Evolutionary conservation across 2,329 filamentous ascomycete genomes (phyloP), one percentile per base, ranked within the genome.

Genomic region (Penicillium sp.): DNA sequence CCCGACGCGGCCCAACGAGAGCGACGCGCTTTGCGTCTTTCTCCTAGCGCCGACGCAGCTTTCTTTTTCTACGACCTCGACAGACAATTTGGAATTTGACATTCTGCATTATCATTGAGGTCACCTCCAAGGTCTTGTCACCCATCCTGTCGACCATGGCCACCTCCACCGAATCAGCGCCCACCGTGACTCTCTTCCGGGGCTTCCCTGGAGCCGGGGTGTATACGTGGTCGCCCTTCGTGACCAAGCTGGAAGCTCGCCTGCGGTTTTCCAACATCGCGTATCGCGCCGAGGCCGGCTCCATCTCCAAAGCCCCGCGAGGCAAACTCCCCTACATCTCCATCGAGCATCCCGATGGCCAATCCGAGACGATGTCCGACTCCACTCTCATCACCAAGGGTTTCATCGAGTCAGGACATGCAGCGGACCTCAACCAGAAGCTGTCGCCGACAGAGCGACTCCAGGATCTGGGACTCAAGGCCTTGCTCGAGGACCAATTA

Each of bases 261-360:
- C 68, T 83, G 4, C 79, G 80, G 10, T 72, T 81, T 48, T 69
- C 70, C 2, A 57, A 60, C 1, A 34, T 80, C 2, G 26, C 59
- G 1, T 84, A 83, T 58, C 53, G 48, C 11, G 53, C 61, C 4
- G 72, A 63, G 2, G 46, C 48, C 3, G 79, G 79, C 1, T 75
- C 74, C 0, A 57, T 69, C 0, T 53, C 48, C 27, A 57, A 62
- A 1, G 74, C 68, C 0, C 80, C 81, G 0, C 71, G 67, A 34
- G 77, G 78, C 27, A 84, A 83, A 60, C 74, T 83, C 7, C 80
- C 80, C 0, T 84, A 83, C 51, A 39, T 81, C 15, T 63, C 69
- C 19, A 43, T 71, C 23, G 34, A 39, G 2, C 39, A 40, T 2
- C 29, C 17, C 2, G 49, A 50, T 13, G 43, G 48, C 14, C 5